phyloP scores from a whole-genome alignment of 768 basidiomycete genomes.

The Xanthoconium purpureum region DNA sequence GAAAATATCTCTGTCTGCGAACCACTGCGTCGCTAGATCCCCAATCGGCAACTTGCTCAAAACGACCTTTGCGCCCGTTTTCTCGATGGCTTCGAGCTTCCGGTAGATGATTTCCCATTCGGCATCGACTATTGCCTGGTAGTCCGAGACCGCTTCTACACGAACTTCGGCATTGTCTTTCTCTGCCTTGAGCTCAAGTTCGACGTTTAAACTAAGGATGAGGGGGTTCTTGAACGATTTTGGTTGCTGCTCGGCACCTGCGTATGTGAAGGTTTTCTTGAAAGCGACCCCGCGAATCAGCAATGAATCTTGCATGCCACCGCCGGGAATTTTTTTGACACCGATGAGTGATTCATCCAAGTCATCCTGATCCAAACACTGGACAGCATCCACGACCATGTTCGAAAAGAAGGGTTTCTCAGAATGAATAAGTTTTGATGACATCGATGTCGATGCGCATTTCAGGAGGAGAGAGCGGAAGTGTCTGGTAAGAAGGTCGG shows the following conservation, averaged over 20 bases:
- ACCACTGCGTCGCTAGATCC: constrained; percentile 98
- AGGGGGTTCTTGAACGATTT: constrained; percentile 88
- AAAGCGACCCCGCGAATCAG: constrained; percentile 91
- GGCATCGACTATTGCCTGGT: constrained; percentile 98
- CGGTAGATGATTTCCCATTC: constrained; percentile 99
- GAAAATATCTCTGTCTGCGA: constrained; percentile 98
- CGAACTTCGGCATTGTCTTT: constrained; percentile 99
- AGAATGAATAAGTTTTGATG: constrained; percentile 97
- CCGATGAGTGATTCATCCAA: constrained; percentile 96
- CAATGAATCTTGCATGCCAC: constrained; percentile 94
- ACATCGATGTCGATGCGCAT: constrained; percentile 99
- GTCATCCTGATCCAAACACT: constrained; percentile 87
- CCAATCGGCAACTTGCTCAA: constrained; percentile 98
- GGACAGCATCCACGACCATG: constrained; percentile 98
- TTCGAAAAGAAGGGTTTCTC: constrained; percentile 98
- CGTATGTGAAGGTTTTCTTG: constrained; percentile 99
- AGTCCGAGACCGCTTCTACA: constrained; percentile 94
- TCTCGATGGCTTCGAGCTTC: constrained; percentile 93
- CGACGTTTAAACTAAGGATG: constrained; percentile 93
- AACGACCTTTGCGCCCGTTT: constrained; percentile 95
- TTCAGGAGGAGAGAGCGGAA: constrained; percentile 94
- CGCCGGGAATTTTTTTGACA: constrained; percentile 96
- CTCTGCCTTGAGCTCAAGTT: constrained; percentile 97
- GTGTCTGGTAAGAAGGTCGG: constrained; percentile 46
- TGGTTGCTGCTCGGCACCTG: constrained; percentile 98